Base-by-base conservation (phyloP, 1,139 yeast species). In the Zygosaccharomyces sapae region DNA sequence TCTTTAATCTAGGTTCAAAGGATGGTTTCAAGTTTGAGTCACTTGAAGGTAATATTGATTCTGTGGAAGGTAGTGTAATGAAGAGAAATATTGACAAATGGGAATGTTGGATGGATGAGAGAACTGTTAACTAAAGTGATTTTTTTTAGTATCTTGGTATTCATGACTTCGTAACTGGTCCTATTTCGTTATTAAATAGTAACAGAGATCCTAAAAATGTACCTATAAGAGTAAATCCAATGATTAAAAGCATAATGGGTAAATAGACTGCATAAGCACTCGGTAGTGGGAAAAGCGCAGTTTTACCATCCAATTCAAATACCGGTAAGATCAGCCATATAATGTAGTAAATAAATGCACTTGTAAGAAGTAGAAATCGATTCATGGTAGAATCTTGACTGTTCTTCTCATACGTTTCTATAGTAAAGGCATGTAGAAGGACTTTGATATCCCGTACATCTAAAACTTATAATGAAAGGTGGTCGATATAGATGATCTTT, bases 51-150 rank as follows among this genome's bases (percentile, higher is more conserved):
- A 81, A 81, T 58, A 76, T 87, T 59, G 86, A 80, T 49, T 80
- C 86, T 43, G 57, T 79, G 4, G 79, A 78, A 18, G 96, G 96
- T 2, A 83, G 89, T 54, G 86, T 85, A 1, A 68, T 73, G 59
- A 77, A 76, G 57, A 70, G 70, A 18, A 76, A 81, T 41, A 70
- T 76, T 31, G 77, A 72, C 13, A 67, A 69, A 24, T 85, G 95
- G 89, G 79, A 78, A 55, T 74, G 81, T 55, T 89, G 96, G 96
- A 70, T 88, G 40, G 86, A 82, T 55, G 92, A 83, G 62, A 49
- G 52, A 35, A 43, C 45, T 35, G 49, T 49, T 22, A 49, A 49
- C 38, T 49, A 46, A 33, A 33, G 20, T 25, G n/a, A 38, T n/a
- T n/a, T n/a, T n/a, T n/a, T n/a, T n/a, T n/a, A n/a, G n/a, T n/a